Conservation (phyloP, 345 rosid species). For the Melaleuca alternifolia region DNA sequence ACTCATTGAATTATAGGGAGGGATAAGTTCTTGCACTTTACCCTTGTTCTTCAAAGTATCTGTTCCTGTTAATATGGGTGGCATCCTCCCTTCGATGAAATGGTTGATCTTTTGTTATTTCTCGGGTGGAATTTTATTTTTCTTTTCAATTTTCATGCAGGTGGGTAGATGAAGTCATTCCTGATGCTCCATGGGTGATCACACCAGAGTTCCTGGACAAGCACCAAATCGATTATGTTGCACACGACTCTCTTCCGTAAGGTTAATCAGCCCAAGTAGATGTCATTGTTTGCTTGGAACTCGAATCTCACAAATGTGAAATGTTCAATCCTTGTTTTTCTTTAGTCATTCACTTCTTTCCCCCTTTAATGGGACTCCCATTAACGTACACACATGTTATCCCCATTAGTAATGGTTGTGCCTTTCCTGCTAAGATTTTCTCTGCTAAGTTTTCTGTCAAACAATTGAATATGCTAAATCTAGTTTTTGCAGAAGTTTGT, state of each 20-base stretch:
- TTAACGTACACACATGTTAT: background rate
- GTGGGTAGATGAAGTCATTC: constrained; percentile 95
- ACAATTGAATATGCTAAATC: background rate
- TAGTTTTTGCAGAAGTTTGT: background rate
- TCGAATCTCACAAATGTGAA: background rate
- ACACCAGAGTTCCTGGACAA: constrained; percentile 79
- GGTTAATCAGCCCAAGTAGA: background rate
- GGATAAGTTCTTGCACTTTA: background rate
- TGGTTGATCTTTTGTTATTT: background rate
- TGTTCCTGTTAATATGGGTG: background rate
- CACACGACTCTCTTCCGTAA: constrained; percentile 95
- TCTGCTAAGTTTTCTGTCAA: background rate
- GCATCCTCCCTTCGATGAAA: background rate
- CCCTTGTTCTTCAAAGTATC: background rate
- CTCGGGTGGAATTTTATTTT: background rate
- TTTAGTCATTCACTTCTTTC: background rate
- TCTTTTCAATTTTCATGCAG: constrained; percentile 18
- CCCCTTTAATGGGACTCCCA: background rate
- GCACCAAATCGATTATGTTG: constrained; percentile 62
- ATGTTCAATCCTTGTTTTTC: background rate
- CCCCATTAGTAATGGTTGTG: background rate
- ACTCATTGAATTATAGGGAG: background rate
- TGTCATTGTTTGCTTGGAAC: background rate
- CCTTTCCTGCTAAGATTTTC: background rate
- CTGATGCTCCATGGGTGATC: constrained; percentile 91